Evolutionary conservation across 345 rosid genomes (phyloP).

Genomic region (Kandelia obovata): DNA sequence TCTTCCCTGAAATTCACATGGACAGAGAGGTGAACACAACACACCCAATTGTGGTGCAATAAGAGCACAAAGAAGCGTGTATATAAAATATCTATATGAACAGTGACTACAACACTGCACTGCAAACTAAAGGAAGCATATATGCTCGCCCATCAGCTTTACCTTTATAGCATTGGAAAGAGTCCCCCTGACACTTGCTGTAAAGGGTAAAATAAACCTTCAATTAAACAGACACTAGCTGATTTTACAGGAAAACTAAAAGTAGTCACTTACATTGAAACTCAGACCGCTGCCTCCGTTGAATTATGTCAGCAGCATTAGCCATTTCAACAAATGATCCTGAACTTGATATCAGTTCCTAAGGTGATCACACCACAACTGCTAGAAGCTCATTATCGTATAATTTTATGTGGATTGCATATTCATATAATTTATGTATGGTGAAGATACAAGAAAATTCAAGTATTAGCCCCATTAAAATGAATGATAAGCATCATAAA

Average conservation of each 20-base stretch:
- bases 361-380: constrained; percentile 45
- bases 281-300: constrained; percentile 86
- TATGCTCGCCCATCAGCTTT: background rate
- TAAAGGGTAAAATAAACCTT: constrained; percentile 14
- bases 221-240: constrained; percentile 8
- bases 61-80: background rate
- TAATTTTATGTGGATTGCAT: constrained; percentile 14
- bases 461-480: no score
- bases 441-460: no score
- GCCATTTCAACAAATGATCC: constrained; percentile 55
- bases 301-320: constrained; percentile 82
- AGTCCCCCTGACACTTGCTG: constrained; percentile 63
- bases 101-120: background rate
- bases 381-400: constrained; percentile 55
- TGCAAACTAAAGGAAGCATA: background rate
- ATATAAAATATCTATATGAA: background rate
- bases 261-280: constrained; percentile 50
- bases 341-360: constrained; percentile 67
- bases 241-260: constrained; percentile 1
- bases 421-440: no score
- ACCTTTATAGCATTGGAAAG: constrained; percentile 54
- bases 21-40: background rate
- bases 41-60: background rate
- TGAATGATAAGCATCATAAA: no score
- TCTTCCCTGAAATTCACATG: constrained; percentile 41